Percentiles rank a stretch among this genome's conserved stretches.
Conservation (phyloP, 805 yeast genomes). For the Saccharomycopsis fibuligera region DNA sequence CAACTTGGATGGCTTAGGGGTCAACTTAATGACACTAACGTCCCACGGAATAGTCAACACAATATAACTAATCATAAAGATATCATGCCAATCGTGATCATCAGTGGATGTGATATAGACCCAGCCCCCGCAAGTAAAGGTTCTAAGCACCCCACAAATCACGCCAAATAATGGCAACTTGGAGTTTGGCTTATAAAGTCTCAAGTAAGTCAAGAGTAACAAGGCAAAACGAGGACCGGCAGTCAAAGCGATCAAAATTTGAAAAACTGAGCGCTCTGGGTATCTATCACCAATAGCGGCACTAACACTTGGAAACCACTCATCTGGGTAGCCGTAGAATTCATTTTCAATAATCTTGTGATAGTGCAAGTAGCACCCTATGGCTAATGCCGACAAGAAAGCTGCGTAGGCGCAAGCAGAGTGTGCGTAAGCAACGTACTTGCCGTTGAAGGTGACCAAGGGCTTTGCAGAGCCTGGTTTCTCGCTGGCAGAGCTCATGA, state of each 20-base stretch:
- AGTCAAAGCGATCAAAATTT: conserved; percentile 84
- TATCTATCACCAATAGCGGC: conserved; percentile 96
- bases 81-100: conserved; percentile 93
- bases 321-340: conserved; percentile 87
- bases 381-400: conserved; percentile 63
- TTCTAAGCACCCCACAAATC: conserved; percentile 74
- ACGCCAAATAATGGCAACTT: conserved; percentile 35
- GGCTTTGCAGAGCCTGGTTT: conserved; percentile 1
- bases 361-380: conserved; percentile 76
- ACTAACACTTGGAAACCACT: conserved; percentile 97
- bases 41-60: conserved; percentile 92
- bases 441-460: conserved; percentile 46
- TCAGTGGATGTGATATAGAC: conserved; percentile 95
- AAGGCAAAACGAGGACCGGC: conserved; percentile 85
- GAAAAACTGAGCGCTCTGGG: conserved; percentile 92
- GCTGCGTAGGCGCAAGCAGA: conserved; percentile 67
- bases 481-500: too few species aligned
- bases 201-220: conserved; percentile 45
- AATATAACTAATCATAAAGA: conserved; percentile 89
- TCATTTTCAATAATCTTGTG: conserved; percentile 84
- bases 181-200: conserved; percentile 34
- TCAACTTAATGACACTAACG: conserved; percentile 45
- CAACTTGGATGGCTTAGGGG: conserved; percentile 40
- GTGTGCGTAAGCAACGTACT: conserved; percentile 64
- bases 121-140: conserved; percentile 98